A percentile compares a stretch with the other conserved stretches of the same genome.
Evolutionary conservation across 352 stramenopile species (phyloP).

Genomic region (Globisporangium abappressorium): DNA sequence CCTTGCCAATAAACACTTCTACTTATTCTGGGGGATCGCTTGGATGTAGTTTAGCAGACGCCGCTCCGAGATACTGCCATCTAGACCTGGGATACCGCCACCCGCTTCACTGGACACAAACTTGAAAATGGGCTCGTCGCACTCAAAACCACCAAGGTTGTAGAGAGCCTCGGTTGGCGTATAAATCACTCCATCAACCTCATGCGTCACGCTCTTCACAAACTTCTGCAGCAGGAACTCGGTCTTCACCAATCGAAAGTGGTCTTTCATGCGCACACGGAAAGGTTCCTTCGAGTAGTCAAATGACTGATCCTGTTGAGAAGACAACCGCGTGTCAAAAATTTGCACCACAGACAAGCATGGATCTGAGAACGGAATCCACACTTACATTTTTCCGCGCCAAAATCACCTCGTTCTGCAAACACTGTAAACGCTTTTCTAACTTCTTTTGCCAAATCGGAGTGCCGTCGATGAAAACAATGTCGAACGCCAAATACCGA

Average conservation of each 20-base stretch:
- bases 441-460: constrained; percentile 87
- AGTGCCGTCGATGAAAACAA: constrained; percentile 73
- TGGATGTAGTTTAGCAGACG: constrained; percentile 79
- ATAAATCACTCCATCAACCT: constrained; percentile 86
- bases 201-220: constrained; percentile 81
- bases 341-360: background rate
- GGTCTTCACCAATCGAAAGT: constrained; percentile 84
- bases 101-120: constrained; percentile 85
- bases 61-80: constrained; percentile 78
- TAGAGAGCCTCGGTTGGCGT: constrained; percentile 81
- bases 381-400: constrained; percentile 75
- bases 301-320: constrained; percentile 61
- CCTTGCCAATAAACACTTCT: constrained; percentile 22
- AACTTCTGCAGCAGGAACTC: constrained; percentile 87
- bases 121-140: constrained; percentile 85
- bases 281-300: constrained; percentile 83
- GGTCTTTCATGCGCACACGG: constrained; percentile 87
- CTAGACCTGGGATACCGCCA: constrained; percentile 66
- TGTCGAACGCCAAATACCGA: constrained; percentile 81
- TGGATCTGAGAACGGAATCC: background rate
- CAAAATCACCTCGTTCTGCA: constrained; percentile 89
- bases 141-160: constrained; percentile 83
- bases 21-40: constrained; percentile 57
- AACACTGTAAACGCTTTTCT: constrained; percentile 82
- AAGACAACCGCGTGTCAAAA: background rate